These are phyloP conservation scores for Epithele typhae DNA, from an alignment of 768 basidiomycete species.

Conservation along the genomic window DNA sequence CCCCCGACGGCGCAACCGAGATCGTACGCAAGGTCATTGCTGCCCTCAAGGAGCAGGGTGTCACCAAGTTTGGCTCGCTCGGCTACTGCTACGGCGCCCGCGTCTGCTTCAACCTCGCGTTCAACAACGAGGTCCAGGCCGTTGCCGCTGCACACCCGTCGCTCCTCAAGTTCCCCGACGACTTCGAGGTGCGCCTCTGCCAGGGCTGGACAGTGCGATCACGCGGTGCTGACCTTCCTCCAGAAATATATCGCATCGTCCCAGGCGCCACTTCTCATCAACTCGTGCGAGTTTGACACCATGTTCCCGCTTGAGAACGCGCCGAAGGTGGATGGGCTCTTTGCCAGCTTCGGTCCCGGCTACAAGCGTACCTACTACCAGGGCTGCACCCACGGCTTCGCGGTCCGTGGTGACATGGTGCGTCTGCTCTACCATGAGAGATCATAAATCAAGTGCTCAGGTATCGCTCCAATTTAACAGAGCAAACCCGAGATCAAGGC, in stretches of 20 bases:
- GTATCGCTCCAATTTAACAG: slow-evolving; percentile 34
- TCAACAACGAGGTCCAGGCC: slow-evolving; percentile 47
- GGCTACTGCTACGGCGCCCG: slow-evolving; percentile 72
- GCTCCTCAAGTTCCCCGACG: slow-evolving; percentile 50
- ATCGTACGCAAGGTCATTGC: slow-evolving; percentile 50
- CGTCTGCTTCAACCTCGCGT: slow-evolving; percentile 58
- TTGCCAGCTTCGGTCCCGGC: slow-evolving; percentile 36
- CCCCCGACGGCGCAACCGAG: slow-evolving; percentile 25
- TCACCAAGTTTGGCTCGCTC: slow-evolving; percentile 52
- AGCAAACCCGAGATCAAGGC: slow-evolving; percentile 49
- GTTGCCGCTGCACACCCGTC: slow-evolving; percentile 58
- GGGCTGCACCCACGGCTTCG: slow-evolving; percentile 30
- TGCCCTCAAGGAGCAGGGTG: slow-evolving; percentile 54
- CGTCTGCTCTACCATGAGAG: neutral
- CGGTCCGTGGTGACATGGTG: slow-evolving; percentile 38
- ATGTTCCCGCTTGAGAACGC: slow-evolving; percentile 48
- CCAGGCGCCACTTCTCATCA: slow-evolving; percentile 60
- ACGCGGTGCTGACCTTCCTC: neutral
- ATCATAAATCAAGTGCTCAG: slow-evolving; percentile 24
- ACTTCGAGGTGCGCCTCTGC: slow-evolving; percentile 48
- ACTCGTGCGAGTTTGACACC: slow-evolving; percentile 52
- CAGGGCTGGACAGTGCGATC: neutral
- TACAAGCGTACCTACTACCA: slow-evolving; percentile 32
- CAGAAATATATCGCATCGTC: slow-evolving; percentile 42
- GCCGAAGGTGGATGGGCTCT: slow-evolving; percentile 32